These are phyloP conservation scores for Silybum marianum DNA, from an alignment of 129 eudicot species.

Conservation along the genomic window DNA sequence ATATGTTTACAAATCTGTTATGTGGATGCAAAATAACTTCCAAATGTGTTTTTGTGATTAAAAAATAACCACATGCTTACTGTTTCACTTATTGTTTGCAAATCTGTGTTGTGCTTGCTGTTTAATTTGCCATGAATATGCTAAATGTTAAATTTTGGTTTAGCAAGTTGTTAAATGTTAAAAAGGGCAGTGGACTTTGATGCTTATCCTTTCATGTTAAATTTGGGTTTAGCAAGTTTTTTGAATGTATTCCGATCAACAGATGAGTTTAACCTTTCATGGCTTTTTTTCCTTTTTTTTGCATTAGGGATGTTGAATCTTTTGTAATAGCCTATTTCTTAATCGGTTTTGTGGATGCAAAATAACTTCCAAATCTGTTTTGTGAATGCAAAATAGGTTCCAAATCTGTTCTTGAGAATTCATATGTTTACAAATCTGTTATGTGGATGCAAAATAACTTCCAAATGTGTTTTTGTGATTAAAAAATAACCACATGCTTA, in stretches of 20 bases:
- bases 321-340: too few relatives aligned
- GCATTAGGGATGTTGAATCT: too few relatives aligned
- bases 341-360: too few relatives aligned
- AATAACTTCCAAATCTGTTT: too few relatives aligned
- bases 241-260: too few relatives aligned
- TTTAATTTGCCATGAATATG: background rate
- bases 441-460: background rate
- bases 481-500: background rate
- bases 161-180: background rate
- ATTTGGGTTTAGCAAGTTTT: too few relatives aligned
- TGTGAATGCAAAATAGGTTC: too few relatives aligned
- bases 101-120: background rate
- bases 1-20: background rate
- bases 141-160: background rate
- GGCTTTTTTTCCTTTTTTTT: too few relatives aligned
- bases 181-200: too few relatives aligned
- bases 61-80: background rate
- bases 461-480: background rate
- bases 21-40: background rate
- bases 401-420: too few relatives aligned
- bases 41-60: background rate
- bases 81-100: background rate
- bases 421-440: background rate
- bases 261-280: too few relatives aligned
- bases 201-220: too few relatives aligned